Base-by-base conservation (phyloP, 139 green algal species). In the Gonium pectorale region DNA sequence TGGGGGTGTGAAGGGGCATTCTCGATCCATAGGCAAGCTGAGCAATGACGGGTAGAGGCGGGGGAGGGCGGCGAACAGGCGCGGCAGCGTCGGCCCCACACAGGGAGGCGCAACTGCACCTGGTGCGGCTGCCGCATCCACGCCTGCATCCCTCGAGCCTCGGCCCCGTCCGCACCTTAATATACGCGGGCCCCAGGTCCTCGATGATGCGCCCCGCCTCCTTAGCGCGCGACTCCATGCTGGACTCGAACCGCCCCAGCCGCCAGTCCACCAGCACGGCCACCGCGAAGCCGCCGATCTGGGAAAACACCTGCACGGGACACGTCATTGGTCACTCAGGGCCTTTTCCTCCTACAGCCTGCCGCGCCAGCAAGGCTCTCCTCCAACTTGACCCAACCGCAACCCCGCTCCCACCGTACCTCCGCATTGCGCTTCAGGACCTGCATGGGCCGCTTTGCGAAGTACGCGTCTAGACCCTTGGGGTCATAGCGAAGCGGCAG, bases 401-500 rank as follows among this genome's bases (percentile, higher is more conserved):
- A n/a, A n/a, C n/a, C n/a, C n/a, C n/a, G n/a, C n/a, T n/a, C n/a
- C n/a, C n/a, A 29, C 3, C 64, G 35, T 26, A 93, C 90, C 71
- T 89, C 70, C 29, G 81, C 60, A 40, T 87, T 87, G 59, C 87
- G 87, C 46, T 66, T 40, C 52, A 91, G 46, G 21, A 75, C 54
- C 41, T 59, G 0, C 31, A 86, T 6, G 0, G 90, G 90, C 41
- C 73, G 81, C 44, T 73, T 67, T 8, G 85, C 81, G 24, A 88
- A 93, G 87, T 91, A 91, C 19, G 66, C 71, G 24, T 86, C 72
- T 33, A 93, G 81, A 9, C 51, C 85, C 17, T 67, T 60, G 7
- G 86, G 79, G 79, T 91, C 82, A 56, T 93, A 93, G 3, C 86
- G 70, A 27, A 79, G 31, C 8, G 90, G 90, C 60, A 89, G 37